Evolutionary conservation across 2,329 filamentous ascomycete species (phyloP).

Genomic region (Albophoma yamanashiensis): DNA sequence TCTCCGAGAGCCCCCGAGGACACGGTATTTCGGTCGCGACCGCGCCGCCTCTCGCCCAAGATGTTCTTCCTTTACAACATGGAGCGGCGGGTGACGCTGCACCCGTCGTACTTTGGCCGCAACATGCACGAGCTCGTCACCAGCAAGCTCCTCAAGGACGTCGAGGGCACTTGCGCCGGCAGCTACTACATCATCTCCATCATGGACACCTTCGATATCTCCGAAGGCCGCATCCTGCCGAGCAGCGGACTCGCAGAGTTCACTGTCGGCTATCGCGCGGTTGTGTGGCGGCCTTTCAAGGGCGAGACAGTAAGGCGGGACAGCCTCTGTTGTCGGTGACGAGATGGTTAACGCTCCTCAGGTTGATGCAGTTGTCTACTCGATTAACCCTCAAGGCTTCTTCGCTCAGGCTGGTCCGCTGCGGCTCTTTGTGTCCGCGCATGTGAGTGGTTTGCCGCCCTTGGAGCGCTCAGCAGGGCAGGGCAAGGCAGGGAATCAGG

Average conservation of each 20-base stretch:
- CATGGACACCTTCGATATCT: constrained; percentile 92
- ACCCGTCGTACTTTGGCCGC: constrained; percentile 93
- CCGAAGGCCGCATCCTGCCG: constrained; percentile 83
- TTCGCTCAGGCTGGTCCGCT: constrained; percentile 76
- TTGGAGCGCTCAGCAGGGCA: background rate
- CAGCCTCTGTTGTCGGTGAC: constrained; percentile 5
- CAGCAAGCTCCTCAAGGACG: constrained; percentile 79
- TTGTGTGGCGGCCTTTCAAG: constrained; percentile 96
- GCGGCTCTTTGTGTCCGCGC: constrained; percentile 68
- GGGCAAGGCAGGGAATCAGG: too few species aligned
- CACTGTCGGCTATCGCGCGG: constrained; percentile 86
- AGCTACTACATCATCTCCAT: constrained; percentile 98
- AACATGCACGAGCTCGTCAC: constrained; percentile 89
- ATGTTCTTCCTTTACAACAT: constrained; percentile 99
- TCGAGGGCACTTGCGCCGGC: constrained; percentile 90
- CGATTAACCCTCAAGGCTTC: constrained; percentile 85
- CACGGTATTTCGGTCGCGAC: background rate
- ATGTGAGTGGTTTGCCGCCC: constrained; percentile 44
- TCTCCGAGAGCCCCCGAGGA: background rate
- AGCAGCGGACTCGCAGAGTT: constrained; percentile 90
- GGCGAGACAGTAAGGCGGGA: constrained; percentile 74
- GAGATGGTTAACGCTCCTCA: constrained; percentile 31
- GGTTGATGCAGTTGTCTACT: constrained; percentile 90
- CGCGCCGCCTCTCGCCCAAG: constrained; percentile 14
- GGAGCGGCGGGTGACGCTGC: constrained; percentile 86